phyloP scores from a whole-genome alignment of 2,329 filamentous ascomycete species.

The Ceratocystis albifundus region DNA sequence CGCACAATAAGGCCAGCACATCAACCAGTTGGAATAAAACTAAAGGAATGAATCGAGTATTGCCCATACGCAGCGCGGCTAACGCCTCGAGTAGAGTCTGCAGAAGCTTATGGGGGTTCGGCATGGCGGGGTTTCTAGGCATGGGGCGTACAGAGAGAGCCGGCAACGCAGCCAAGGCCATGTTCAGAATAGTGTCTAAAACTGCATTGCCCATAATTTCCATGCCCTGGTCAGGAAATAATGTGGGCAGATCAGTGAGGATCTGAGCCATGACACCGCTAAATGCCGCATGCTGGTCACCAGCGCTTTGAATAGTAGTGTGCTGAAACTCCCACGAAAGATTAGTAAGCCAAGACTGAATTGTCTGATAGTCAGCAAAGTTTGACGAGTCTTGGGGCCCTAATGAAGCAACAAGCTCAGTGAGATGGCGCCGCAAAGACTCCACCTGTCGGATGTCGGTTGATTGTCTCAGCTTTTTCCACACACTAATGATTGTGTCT shows the following conservation, averaged over 20 bases:
- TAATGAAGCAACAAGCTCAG: constrained; percentile 19
- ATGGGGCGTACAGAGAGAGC: constrained; percentile 51
- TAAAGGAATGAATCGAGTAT: constrained; percentile 65
- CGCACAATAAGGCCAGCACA: constrained; percentile 50
- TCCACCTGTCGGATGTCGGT: constrained; percentile 55
- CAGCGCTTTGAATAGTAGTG: constrained; percentile 17
- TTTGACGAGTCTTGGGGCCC: constrained; percentile 30
- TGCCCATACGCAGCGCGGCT: constrained; percentile 59
- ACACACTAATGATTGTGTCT: constrained; percentile 42
- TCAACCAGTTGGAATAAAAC: constrained; percentile 66
- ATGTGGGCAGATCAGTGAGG: constrained; percentile 52
- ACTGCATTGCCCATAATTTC: constrained; percentile 64
- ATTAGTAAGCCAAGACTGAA: constrained; percentile 52
- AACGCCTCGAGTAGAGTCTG: constrained; percentile 57
- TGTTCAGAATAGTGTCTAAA: constrained; percentile 56
- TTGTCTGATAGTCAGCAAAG: constrained; percentile 41
- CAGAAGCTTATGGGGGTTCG: constrained; percentile 58
- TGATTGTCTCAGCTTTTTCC: constrained; percentile 49
- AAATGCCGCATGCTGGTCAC: constrained; percentile 19
- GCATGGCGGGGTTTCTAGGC: constrained; percentile 45
- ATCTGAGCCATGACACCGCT: constrained; percentile 30
- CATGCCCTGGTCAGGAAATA: constrained; percentile 60
- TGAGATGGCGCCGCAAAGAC: constrained; percentile 31
- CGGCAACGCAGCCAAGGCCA: constrained; percentile 40
- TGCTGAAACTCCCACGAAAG: constrained; percentile 43